Conservation (phyloP, 2,329 filamentous ascomycete genomes). For the Claviceps sp. region DNA sequence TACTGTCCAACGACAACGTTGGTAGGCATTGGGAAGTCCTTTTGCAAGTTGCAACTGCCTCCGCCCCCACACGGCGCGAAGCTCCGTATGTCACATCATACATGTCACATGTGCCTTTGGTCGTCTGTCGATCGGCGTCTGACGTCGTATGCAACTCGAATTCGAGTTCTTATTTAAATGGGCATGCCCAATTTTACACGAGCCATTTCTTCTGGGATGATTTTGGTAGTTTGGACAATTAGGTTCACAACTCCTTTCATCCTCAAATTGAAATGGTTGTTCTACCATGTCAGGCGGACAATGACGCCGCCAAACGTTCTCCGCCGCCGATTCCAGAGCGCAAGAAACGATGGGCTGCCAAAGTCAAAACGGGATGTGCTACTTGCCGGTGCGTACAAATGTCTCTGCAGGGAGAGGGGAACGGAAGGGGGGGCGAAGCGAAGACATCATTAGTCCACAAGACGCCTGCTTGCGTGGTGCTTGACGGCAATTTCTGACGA, state of each 20-base stretch:
- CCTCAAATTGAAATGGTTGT: background rate
- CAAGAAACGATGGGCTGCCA: slow-evolving; percentile 3
- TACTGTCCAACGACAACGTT: no score
- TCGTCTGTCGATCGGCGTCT: background rate
- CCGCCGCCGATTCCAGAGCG: background rate
- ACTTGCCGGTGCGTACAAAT: slow-evolving; percentile 4
- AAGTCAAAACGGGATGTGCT: slow-evolving; percentile 6
- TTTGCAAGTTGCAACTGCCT: no score
- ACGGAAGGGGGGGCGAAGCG: no score
- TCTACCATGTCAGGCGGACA: background rate
- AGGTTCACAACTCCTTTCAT: background rate
- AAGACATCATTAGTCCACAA: background rate
- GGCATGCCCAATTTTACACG: no score
- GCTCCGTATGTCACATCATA: no score
- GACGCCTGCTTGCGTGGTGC: background rate
- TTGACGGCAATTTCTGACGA: background rate
- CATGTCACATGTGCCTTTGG: background rate
- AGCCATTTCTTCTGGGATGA: background rate
- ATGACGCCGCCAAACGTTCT: background rate
- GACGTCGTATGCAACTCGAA: background rate
- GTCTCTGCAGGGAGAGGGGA: background rate
- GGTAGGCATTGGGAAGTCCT: no score
- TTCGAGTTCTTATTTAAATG: no score
- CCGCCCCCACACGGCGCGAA: no score
- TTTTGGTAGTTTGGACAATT: no score